Base-by-base conservation (phyloP, 306 rosid genomes). In the Adenanthera pavonina region DNA sequence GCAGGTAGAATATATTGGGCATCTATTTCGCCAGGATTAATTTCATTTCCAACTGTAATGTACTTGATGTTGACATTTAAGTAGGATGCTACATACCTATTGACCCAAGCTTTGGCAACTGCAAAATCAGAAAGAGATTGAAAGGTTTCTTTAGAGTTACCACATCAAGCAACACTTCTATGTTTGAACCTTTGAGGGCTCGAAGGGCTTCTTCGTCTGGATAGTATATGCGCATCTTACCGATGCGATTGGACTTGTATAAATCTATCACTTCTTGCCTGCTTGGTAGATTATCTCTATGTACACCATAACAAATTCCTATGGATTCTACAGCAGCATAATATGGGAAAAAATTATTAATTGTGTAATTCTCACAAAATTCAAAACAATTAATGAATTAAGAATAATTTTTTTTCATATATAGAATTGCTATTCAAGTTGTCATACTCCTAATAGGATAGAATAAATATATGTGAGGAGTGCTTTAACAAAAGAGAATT, bases 181-280 rank as follows among this genome's bases (percentile, higher is more conserved):
- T 89, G 85, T 84, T 82, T 13, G 91, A 89, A 67, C 90, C 92
- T 74, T 5, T 79, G 0, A 91, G 92, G 10, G 96, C 91, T 46
- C 84, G n/a, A 0, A 88, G 72, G 12, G 86, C 79, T 74, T 77
- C 36, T 72, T 41, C 44, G 38, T 85, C 17, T 17, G 94, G 91
- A 7, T 5, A 67, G 19, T 91, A 91, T 7, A 89, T 71, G 1
- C 89, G 72, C 83, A 89, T 88, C 70, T 34, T 62, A 1, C 68
- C 14, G 0, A 92, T 92, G 14, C 81, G 72, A 8, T 79, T 80
- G 52, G 72, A 5, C 74, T 85, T 80, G 35, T 72, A 88, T 40
- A 88, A 74, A 34, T 74, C 78, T 17, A 88, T 20, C 0, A 82
- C 91, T 43, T 86, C 93, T 75, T 52, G 51, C 14, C 20, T 77